Base-by-base conservation (phyloP, 768 basidiomycete genomes). In the Pleurotus giganteus region DNA sequence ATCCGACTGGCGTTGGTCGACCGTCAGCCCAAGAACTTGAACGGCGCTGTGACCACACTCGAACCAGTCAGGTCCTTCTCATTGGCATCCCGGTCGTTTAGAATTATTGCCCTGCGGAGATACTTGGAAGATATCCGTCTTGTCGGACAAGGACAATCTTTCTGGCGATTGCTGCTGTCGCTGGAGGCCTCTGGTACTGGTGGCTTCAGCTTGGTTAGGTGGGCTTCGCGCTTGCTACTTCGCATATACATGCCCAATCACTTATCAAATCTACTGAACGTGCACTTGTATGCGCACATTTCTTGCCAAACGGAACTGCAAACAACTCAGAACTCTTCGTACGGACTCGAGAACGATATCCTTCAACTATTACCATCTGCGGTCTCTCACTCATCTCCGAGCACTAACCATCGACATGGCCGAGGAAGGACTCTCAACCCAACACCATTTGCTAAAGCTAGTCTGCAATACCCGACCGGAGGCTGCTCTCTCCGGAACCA, bases 191-290 rank as follows among this genome's bases (percentile, higher is more conserved):
- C 57, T 42, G 55, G 60, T 41, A 55, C 55, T 28, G 60, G 64
- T 13, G 74, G 73, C 4, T 74, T 76, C 57, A 56, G 60, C 29
- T 82, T 80, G 74, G 72, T 81, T 43, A 78, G 68, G 81, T 83
- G 57, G 57, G 77, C 71, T 13, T 32, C 37, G 63, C 19, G 28
- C 24, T 15, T 21, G 2, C 57, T 47, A 21, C 29, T 44, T 50
- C 43, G 57, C 55, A 63, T 58, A 67, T 63, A 57, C 65, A 32
- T 41, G 24, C 19, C n/a, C 41, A 19, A 7, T 21, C 32, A 39
- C 32, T 31, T 15, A n/a, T 47, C 19, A 31, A 43, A 36, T 45
- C 59, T 58, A 59, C 59, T 54, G 58, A 58, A 58, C 23, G 27
- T 32, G 45, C 39, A 36, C 51, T 54, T 61, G 54, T 57, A 60